Evolutionary conservation across 176 grass and related monocot genomes (phyloP).

Genomic region (Triticum aestivum): IWGSC_CS_RefSeq_v2.1 NC_057812.1:156100846-156101345

Average conservation of each 20-base stretch:
- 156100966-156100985: not conserved
- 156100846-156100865: too few species aligned
- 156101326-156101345: not conserved
- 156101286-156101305: not conserved
- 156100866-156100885: too few species aligned
- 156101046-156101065: slow-evolving; percentile 12
- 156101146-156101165: slow-evolving; percentile 22
- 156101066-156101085: slow-evolving; percentile 33
- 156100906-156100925: not conserved
- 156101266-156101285: not conserved
- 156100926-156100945: not conserved
- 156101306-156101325: not conserved
- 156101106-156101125: not conserved
- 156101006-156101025: not conserved
- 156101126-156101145: too few species aligned
- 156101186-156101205: not conserved
- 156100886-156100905: not conserved
- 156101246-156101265: not conserved
- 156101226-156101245: not conserved
- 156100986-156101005: not conserved
- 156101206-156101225: not conserved
- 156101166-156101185: not conserved
- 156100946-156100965: not conserved
- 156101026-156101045: not conserved
- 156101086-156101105: slow-evolving; percentile 20